Conservation (phyloP, 192 early-diverging fungal genomes). For the Gorgonomyces haynaldii region DNA sequence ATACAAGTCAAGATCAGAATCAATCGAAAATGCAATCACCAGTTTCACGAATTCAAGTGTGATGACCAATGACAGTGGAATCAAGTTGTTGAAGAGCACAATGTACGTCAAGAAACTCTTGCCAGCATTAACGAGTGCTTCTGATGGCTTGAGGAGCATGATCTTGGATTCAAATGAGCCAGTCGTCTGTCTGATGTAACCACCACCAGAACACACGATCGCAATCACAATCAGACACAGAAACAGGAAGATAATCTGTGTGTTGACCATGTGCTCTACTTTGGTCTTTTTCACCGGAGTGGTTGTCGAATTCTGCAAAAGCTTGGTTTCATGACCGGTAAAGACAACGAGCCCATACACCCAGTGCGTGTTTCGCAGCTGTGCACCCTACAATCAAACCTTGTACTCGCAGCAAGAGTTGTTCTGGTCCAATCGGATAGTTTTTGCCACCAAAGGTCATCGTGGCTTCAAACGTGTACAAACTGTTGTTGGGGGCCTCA, state of each 20-base stretch:
- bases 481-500: slow-evolving; percentile 32
- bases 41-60: background rate
- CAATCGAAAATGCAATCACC: slow-evolving; percentile 6
- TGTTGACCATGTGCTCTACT: slow-evolving; percentile 85
- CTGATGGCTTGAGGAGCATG: background rate
- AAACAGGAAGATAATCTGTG: slow-evolving; percentile 53
- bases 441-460: slow-evolving; percentile 3
- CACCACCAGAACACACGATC: slow-evolving; percentile 32
- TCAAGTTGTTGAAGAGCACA: slow-evolving; percentile 55
- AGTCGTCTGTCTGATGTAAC: slow-evolving; percentile 25
- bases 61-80: slow-evolving; percentile 16
- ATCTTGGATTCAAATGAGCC: slow-evolving; percentile 27
- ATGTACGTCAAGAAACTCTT: slow-evolving; percentile 28
- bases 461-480: slow-evolving; percentile 36
- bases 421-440: slow-evolving; percentile 53
- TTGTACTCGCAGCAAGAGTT: slow-evolving; percentile 75
- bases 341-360: slow-evolving; percentile 76
- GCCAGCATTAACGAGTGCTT: slow-evolving; percentile 25
- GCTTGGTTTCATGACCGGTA: slow-evolving; percentile 91
- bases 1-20: slow-evolving; percentile 6
- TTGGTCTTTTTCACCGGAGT: slow-evolving; percentile 88
- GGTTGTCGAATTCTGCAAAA: slow-evolving; percentile 85
- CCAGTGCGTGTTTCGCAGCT: slow-evolving; percentile 84
- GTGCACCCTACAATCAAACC: slow-evolving; percentile 66
- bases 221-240: slow-evolving; percentile 36